Base-by-base conservation (phyloP, 1,284 basidiomycete species). In the Meripilus lineatus region DNA sequence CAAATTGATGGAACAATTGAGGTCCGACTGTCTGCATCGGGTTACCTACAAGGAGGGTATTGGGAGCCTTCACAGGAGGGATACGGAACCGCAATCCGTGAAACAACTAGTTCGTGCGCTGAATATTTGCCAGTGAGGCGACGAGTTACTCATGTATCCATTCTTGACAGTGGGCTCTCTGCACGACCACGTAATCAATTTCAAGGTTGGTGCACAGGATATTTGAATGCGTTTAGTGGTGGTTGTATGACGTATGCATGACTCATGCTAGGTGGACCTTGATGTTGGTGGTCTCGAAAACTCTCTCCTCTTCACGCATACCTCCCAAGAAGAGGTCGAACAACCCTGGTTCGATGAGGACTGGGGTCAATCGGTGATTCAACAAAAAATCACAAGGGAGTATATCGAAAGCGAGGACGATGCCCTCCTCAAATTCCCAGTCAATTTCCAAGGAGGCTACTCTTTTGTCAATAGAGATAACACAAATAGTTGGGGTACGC, bases 121-220 rank as follows among this genome's bases (percentile, higher is more conserved):
- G 15, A 30, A 22, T 32, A 14, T 35, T 25, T 17, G 2, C 11
- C 11, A 26, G 7, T 24, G 18, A 15, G 17, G 17, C 40, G 48
- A 11, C 47, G 33, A 21, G 8, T 6, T 37, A 33, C 30, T 49
- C n/a, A 23, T 15, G 11, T 14, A 32, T 26, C n/a, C n/a, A n/a
- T 39, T 35, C 7, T 8, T 46, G 20, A 3, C 46, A 77, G 76
- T 81, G 76, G 81, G 81, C 11, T 79, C 73, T 25, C 57, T 84
- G n/a, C 82, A 84, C 50, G 80, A 84, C 55, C 81, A 84, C 53
- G 74, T 84, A 32, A 76, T 84, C 57, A 82, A 79, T 59, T 83
- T 72, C 63, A 78, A 78, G 69, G 67, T 67, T 32, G n/a, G n/a
- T n/a, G n/a, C n/a, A n/a, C n/a, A n/a, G n/a, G 5, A n/a, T n/a